These are phyloP conservation scores for Raphanus sativus DNA, from an alignment of 345 rosid genomes.

Conservation along the genomic window DNA sequence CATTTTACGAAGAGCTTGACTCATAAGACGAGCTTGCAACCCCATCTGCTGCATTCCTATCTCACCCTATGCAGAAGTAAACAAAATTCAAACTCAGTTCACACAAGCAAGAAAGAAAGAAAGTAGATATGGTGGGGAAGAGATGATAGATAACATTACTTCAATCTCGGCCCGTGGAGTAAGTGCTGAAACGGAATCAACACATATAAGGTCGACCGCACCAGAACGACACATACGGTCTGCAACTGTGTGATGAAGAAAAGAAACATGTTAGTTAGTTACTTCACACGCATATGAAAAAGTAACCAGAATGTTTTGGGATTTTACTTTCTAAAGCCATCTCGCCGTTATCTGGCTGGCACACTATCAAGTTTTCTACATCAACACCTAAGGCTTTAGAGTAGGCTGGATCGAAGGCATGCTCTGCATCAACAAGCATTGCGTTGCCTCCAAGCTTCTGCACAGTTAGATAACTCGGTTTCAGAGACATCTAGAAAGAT, in stretches of 20 bases:
- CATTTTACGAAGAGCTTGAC: slow-evolving; percentile 99
- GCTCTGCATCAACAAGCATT: slow-evolving; percentile 99
- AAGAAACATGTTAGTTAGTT: slow-evolving; percentile 34
- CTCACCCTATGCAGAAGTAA: slow-evolving; percentile 62
- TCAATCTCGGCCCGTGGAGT: slow-evolving; percentile 89
- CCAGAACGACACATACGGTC: slow-evolving; percentile 99
- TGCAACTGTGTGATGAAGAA: slow-evolving; percentile 56
- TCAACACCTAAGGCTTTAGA: slow-evolving; percentile 93
- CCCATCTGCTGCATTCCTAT: slow-evolving; percentile 99
- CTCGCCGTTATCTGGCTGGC: slow-evolving; percentile 98
- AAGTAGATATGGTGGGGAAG: background rate
- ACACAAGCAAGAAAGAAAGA: background rate
- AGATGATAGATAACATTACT: background rate
- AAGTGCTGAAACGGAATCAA: slow-evolving; percentile 97
- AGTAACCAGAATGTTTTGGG: background rate
- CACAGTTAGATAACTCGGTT: slow-evolving; percentile 22
- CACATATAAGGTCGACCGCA: slow-evolving; percentile 88
- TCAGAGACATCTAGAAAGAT: slow-evolving; percentile 1
- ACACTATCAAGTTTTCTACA: slow-evolving; percentile 88
- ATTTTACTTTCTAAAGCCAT: slow-evolving; percentile 87
- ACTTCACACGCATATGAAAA: background rate
- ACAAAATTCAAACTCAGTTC: background rate
- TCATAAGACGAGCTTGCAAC: slow-evolving; percentile 97
- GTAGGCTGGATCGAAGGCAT: slow-evolving; percentile 96
- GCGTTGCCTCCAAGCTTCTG: slow-evolving; percentile 97